Conservation (phyloP, 768 basidiomycete genomes). For the Hericium erinaceus region DNA sequence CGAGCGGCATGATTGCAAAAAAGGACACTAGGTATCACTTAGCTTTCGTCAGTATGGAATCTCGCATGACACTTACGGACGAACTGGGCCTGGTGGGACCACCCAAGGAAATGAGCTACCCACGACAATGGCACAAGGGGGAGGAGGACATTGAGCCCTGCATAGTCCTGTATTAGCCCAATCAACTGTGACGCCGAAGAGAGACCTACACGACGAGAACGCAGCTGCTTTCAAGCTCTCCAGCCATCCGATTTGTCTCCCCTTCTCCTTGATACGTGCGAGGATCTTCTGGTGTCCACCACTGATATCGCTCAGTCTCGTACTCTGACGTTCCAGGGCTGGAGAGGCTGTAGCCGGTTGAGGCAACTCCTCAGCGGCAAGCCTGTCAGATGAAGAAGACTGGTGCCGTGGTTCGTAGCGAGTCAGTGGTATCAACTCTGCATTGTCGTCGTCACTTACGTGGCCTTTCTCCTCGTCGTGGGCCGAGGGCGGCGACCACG, state of each 20-base stretch:
- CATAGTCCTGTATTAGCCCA: not conserved
- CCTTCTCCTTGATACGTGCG: slow-evolving; percentile 6
- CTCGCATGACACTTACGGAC: slow-evolving; percentile 20
- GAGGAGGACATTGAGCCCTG: slow-evolving; percentile 53
- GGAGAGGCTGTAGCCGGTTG: no score
- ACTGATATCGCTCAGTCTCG: not conserved
- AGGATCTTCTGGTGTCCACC: not conserved
- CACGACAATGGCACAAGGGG: slow-evolving; percentile 53
- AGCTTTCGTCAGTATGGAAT: not conserved
- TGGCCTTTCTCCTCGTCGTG: no score
- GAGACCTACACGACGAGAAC: not conserved
- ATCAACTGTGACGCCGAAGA: not conserved
- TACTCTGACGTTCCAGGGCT: no score
- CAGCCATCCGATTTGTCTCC: not conserved
- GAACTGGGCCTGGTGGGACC: slow-evolving; percentile 20
- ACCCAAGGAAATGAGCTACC: slow-evolving; percentile 41
- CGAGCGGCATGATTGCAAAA: slow-evolving; percentile 56
- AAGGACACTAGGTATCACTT: slow-evolving; percentile 43
- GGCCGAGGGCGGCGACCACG: no score
- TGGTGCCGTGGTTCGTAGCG: no score
- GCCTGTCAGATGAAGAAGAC: no score
- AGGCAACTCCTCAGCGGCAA: no score
- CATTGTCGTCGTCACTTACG: no score
- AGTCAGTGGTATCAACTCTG: no score
- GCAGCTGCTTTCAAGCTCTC: slow-evolving; percentile 4